Conservation (phyloP, 1,284 basidiomycete genomes). For the Phellopilus nigrolimitatus region DNA sequence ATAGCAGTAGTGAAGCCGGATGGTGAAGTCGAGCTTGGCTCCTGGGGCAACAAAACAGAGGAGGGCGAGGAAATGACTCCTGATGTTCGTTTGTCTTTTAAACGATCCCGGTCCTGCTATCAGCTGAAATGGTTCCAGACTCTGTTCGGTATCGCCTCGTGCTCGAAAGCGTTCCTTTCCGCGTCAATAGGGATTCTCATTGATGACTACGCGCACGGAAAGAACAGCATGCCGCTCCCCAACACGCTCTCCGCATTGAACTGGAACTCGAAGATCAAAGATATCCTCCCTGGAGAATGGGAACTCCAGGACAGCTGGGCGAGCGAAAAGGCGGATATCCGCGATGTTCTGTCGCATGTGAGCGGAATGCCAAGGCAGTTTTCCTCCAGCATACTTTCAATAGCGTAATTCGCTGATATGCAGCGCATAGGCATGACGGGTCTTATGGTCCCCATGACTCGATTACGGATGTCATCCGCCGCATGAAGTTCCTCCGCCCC, state of each 20-base stretch:
- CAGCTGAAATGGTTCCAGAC: slow-evolving; percentile 27
- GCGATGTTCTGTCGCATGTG: slow-evolving; percentile 31
- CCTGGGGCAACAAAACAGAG: slow-evolving; percentile 27
- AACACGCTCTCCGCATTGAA: slow-evolving; percentile 24
- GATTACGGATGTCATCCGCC: slow-evolving; percentile 2
- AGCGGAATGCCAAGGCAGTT: slow-evolving; percentile 23
- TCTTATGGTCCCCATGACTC: slow-evolving; percentile 16
- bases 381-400: neutral
- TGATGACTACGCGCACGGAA: slow-evolving; percentile 27
- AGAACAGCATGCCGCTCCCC: slow-evolving; percentile 30
- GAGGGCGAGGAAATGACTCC: slow-evolving; percentile 28
- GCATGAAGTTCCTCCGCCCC: slow-evolving; percentile 34
- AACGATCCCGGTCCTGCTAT: neutral
- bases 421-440: slow-evolving; percentile 10
- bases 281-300: slow-evolving; percentile 38
- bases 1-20: slow-evolving; percentile 12
- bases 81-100: slow-evolving; percentile 26
- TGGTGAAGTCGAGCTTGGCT: slow-evolving; percentile 14
- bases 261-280: slow-evolving; percentile 38
- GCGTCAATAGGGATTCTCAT: slow-evolving; percentile 36
- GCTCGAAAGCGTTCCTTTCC: slow-evolving; percentile 41
- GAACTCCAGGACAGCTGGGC: slow-evolving; percentile 34
- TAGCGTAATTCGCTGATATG: neutral
- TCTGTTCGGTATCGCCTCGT: slow-evolving; percentile 39
- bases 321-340: slow-evolving; percentile 31